Evolutionary conservation across 164 flowering plant species (phyloP), one percentile per base, ranked within the genome.

Genomic region (Santalum album): DNA sequence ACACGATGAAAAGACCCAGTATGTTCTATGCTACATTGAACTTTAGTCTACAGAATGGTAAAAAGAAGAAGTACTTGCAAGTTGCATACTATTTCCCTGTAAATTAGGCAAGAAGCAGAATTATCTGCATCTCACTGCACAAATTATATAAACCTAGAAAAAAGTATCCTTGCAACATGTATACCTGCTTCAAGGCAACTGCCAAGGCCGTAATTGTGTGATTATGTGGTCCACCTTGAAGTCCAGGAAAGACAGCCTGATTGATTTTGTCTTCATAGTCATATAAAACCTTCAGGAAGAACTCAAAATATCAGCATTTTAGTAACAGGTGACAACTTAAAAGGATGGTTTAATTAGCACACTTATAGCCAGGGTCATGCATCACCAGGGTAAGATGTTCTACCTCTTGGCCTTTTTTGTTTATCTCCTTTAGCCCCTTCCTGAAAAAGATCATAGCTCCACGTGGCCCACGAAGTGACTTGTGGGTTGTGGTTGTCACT

Each of bases 141-240:
- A 29, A 29, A 29, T 3, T 29, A 3, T 29, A 4, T 9, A 29
- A 29, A 29, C 4, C 4, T 29, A 29, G 34, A 29, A 29, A 29
- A 29, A 4, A 29, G 9, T 29, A 4, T 29, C 6, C 6, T 29
- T 4, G 34, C 9, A 29, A 9, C 43, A 52, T 18, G 32, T 60
- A 18, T 21, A 88, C 98, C 94, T 92, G 99, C 65, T 94, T 94
- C 72, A 94, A 55, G 18, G 97, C 97, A 62, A 90, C 99, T 43
- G 99, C 99, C 69, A 94, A 73, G 21, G 96, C 99, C 59, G 96
- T 34, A 56, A 94, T 94, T 23, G 99, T 94, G 76, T 94, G 99
- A 67, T 94, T 94, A 72, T 94, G 99, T 0, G 99, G 99, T 36
- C 99, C 99, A 40, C 99, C 99, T 80, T 94, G 99, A 70, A 94